A percentile compares a stretch with the other conserved stretches of the same genome.
These are phyloP conservation scores for Hsuehochloa calcarea DNA, from an alignment of 176 grass and related monocot species.

Conservation along the genomic window DNA sequence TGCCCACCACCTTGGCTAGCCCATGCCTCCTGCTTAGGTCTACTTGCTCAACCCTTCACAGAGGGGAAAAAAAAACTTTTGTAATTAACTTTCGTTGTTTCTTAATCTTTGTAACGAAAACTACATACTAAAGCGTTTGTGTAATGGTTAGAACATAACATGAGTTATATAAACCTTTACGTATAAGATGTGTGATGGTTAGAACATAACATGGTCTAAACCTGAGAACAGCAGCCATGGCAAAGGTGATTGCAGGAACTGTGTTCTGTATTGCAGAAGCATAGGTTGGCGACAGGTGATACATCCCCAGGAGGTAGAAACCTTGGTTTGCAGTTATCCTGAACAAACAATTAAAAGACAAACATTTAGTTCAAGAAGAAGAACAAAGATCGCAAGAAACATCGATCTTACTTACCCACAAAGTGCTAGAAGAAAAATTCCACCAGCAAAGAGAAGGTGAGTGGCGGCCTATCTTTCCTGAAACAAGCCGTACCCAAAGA, in stretches of 20 bases:
- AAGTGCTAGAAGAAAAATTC: slow-evolving; percentile 81
- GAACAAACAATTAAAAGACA: not conserved
- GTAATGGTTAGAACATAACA: not conserved
- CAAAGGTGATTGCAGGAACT: slow-evolving; percentile 85
- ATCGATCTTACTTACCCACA: slow-evolving; percentile 53
- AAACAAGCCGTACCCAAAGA: not conserved
- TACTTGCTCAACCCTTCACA: slow-evolving; percentile 75
- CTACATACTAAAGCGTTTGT: not conserved
- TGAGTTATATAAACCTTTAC: not conserved
- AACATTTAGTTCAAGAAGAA: not conserved
- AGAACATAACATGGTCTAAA: not conserved
- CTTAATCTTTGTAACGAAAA: not conserved
- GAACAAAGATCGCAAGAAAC: not conserved
- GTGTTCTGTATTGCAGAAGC: slow-evolving; percentile 93
- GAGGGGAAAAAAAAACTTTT: not conserved
- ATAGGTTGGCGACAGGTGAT: slow-evolving; percentile 89
- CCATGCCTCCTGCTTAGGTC: slow-evolving; percentile 63
- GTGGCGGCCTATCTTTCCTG: slow-evolving; percentile 89
- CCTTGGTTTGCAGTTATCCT: slow-evolving; percentile 98
- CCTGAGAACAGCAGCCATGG: slow-evolving; percentile 68
- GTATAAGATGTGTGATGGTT: not conserved
- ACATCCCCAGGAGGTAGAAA: slow-evolving; percentile 89
- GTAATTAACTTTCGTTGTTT: too few relatives aligned
- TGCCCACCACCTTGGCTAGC: slow-evolving; percentile 80
- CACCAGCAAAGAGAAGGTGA: slow-evolving; percentile 77